Conservation (phyloP, 2,329 filamentous ascomycete species). For the Ambrosiella xylebori region DNA sequence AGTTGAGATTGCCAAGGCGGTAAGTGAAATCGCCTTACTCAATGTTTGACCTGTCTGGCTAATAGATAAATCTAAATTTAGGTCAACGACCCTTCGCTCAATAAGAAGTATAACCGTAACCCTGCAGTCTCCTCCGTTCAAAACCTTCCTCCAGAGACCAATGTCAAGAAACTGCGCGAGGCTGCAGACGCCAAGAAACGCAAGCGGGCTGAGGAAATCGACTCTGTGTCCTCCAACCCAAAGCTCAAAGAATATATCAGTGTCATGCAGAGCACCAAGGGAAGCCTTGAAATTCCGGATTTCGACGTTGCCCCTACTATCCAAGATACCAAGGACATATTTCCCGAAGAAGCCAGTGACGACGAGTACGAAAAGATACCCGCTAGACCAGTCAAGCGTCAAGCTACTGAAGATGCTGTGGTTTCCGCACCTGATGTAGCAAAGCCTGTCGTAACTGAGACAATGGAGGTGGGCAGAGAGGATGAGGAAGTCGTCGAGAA, state of each 20-base stretch:
- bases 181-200: slow-evolving; percentile 40
- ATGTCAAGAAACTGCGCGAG: background rate
- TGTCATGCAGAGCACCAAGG: slow-evolving; percentile 46
- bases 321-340: slow-evolving; percentile 16
- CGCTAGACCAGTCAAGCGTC: slow-evolving; percentile 18
- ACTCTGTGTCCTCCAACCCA: slow-evolving; percentile 38
- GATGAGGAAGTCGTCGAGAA: background rate
- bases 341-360: slow-evolving; percentile 45
- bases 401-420: slow-evolving; percentile 11
- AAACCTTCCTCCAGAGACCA: background rate
- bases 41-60: background rate
- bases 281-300: slow-evolving; percentile 8
- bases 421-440: slow-evolving; percentile 2
- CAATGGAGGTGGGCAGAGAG: slow-evolving; percentile 8
- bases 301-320: slow-evolving; percentile 3
- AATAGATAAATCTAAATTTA: background rate
- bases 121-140: background rate
- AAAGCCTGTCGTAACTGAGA: slow-evolving; percentile 17
- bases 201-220: slow-evolving; percentile 41
- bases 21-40: slow-evolving; percentile 24
- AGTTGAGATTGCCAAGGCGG: slow-evolving; percentile 74
- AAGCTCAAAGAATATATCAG: slow-evolving; percentile 77
- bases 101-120: slow-evolving; percentile 4
- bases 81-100: slow-evolving; percentile 14
- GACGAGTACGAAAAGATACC: slow-evolving; percentile 57